Evolutionary conservation across 139 green algal genomes (phyloP), one percentile per base, ranked within the genome.

Genomic region (Edaphochlamys debaryana): DNA sequence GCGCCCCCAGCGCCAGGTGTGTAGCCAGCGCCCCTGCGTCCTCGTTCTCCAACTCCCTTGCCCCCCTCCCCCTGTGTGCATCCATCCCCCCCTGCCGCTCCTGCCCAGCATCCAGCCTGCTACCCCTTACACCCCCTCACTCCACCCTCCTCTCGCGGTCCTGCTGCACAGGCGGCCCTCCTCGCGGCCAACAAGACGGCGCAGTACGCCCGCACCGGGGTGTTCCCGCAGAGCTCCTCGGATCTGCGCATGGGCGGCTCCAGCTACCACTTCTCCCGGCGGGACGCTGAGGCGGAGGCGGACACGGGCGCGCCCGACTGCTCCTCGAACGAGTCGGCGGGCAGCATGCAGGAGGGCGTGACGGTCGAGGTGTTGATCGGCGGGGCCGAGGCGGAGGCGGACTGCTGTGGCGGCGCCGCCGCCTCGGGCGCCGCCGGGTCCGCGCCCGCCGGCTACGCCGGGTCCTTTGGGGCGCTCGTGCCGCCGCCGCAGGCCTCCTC

Each of bases 111-210:
- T n/a, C n/a, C n/a, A n/a, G n/a, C n/a, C n/a, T n/a, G n/a, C n/a
- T n/a, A n/a, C n/a, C n/a, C n/a, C n/a, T n/a, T n/a, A n/a, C n/a
- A n/a, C n/a, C n/a, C n/a, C n/a, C n/a, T n/a, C n/a, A n/a, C n/a
- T n/a, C n/a, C n/a, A n/a, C n/a, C n/a, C n/a, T n/a, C n/a, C n/a
- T n/a, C n/a, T n/a, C n/a, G n/a, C n/a, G n/a, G n/a, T 8, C 41
- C 8, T 29, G 11, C 68, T 1, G n/a, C 3, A 20, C 63, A 87
- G 82, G 82, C 82, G 0, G 82, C 82, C 1, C 41, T 87, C 27
- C 70, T 87, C 62, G 72, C 82, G 19, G 82, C 82, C 29, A 87
- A 79, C 40, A 56, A 34, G 30, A 87, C 82, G 23, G 82, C 82
- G 3, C 45, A 79, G 64, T 87, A 78, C 69, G 82, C 82, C 8